Percentiles rank a stretch among this genome's conserved stretches.
These are phyloP conservation scores for Pestalotiopsis sp. DNA, from an alignment of 2,329 filamentous ascomycete genomes.

Conservation along the genomic window DNA sequence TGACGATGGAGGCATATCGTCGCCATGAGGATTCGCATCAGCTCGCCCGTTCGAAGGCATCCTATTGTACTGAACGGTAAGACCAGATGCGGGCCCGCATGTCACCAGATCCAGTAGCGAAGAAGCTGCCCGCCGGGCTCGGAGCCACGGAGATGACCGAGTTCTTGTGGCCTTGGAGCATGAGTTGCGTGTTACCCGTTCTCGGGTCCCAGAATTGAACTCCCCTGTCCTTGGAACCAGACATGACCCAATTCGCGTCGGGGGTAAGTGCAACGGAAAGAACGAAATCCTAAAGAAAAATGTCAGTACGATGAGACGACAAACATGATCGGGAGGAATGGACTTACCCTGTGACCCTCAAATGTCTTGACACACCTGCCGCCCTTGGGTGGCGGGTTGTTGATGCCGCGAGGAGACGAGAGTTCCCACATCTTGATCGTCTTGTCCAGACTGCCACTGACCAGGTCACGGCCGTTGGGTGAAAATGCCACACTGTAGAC, in stretches of 20 bases:
- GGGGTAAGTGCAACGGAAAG: conserved; percentile 93
- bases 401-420: conserved; percentile 66
- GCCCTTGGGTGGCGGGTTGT: conserved; percentile 70
- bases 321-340: background rate
- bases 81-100: conserved; percentile 98
- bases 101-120: conserved; percentile 95
- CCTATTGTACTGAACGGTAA: conserved; percentile 55
- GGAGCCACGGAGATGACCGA: conserved; percentile 97
- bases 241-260: conserved; percentile 93
- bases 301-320: conserved; percentile 27
- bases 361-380: conserved; percentile 97
- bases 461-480: conserved; percentile 87
- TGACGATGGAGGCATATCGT: too few species aligned
- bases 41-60: background rate
- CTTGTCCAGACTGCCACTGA: conserved; percentile 93
- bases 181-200: conserved; percentile 91
- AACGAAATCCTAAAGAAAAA: conserved; percentile 77
- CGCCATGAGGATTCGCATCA: too few species aligned
- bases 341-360: conserved; percentile 86
- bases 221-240: conserved; percentile 93
- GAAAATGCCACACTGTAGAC: conserved; percentile 97
- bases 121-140: conserved; percentile 82
- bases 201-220: conserved; percentile 98
- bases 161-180: conserved; percentile 99
- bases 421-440: conserved; percentile 99